Evolutionary conservation across 306 rosid species (phyloP).

Genomic region (cucumber (Cucumis sativus)): DNA sequence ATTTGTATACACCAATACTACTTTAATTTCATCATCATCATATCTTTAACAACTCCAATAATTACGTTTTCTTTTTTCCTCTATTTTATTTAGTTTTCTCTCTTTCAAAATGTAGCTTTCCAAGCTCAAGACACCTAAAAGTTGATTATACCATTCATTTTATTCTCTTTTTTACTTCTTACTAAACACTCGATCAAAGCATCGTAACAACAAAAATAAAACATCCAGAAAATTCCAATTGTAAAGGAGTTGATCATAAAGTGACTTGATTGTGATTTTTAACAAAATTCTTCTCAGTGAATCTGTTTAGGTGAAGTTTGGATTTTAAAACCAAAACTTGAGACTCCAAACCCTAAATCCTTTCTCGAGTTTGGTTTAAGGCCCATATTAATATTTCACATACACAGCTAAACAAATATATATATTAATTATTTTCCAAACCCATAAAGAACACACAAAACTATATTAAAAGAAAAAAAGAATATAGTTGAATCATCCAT

Average conservation of each 20-base stretch:
- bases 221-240: not conserved
- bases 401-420: too few relatives aligned
- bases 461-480: too few relatives aligned
- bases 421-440: too few relatives aligned
- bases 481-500: too few relatives aligned
- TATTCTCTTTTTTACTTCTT: not conserved
- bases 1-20: not conserved
- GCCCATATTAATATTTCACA: too few relatives aligned
- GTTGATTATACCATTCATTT: not conserved
- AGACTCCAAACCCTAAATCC: too few relatives aligned
- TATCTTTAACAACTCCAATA: not conserved
- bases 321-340: too few relatives aligned
- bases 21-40: not conserved
- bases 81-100: not conserved
- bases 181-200: not conserved
- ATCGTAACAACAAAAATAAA: not conserved
- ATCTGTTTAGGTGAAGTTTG: too few relatives aligned
- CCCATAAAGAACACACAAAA: too few relatives aligned
- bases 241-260: not conserved
- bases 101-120: not conserved
- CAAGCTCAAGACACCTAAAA: not conserved
- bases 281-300: too few relatives aligned
- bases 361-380: too few relatives aligned
- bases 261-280: not conserved
- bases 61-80: not conserved